phyloP scores from a whole-genome alignment of 2,329 filamentous ascomycete genomes.

The Neophaeococcomyces aloes region DNA sequence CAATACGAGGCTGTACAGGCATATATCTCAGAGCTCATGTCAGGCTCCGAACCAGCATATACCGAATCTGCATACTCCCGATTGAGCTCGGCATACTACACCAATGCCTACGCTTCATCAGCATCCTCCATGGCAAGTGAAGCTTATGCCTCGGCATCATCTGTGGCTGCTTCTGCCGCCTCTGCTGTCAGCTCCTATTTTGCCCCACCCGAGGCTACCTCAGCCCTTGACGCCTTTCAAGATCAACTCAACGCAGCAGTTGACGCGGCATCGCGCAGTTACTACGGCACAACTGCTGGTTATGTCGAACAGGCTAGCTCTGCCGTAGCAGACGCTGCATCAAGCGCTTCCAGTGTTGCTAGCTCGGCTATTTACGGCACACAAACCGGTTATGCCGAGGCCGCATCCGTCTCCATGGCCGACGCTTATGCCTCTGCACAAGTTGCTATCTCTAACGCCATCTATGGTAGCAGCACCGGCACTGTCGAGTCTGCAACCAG shows the following conservation, averaged over 20 bases:
- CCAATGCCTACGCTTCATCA: conserved; percentile 41
- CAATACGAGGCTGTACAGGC: conserved; percentile 62
- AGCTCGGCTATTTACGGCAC: conserved; percentile 48
- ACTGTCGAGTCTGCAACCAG: conserved; percentile 36
- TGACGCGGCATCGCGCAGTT: conserved; percentile 46
- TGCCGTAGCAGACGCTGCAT: conserved; percentile 43
- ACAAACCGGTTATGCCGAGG: conserved; percentile 42
- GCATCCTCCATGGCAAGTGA: conserved; percentile 45
- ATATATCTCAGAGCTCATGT: conserved; percentile 64
- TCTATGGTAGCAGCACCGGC: conserved; percentile 42
- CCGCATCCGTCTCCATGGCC: conserved; percentile 43
- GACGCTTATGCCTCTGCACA: conserved; percentile 47
- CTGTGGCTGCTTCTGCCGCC: conserved; percentile 20
- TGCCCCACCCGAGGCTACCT: conserved; percentile 47
- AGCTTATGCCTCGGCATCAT: conserved; percentile 33
- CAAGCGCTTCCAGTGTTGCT: conserved; percentile 33
- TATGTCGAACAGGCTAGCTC: conserved; percentile 44
- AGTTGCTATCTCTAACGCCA: conserved; percentile 44
- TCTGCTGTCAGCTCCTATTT: conserved; percentile 37
- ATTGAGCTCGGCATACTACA: conserved; percentile 61
- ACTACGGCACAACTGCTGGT: conserved; percentile 48
- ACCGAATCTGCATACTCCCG: conserved; percentile 68
- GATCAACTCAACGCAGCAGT: conserved; percentile 49
- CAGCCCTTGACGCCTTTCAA: conserved; percentile 46
- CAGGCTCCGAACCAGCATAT: conserved; percentile 68